A percentile compares a stretch with the other conserved stretches of the same genome.
phyloP scores from a whole-genome alignment of 2,329 filamentous ascomycete genomes.

The Colletotrichum paranaense region DNA sequence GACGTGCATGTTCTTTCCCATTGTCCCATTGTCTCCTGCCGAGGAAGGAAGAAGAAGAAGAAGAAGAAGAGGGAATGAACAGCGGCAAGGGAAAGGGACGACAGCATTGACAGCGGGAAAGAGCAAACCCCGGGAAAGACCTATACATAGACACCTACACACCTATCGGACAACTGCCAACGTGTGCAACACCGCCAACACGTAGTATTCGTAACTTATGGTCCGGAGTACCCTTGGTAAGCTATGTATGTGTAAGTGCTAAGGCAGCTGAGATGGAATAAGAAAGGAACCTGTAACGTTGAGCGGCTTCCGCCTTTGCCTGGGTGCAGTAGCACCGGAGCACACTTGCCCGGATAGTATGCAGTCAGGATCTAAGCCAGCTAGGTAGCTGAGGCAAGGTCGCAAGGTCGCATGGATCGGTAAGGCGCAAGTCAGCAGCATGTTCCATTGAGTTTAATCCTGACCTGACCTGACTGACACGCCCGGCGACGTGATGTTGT shows the following conservation, averaged over 20 bases:
- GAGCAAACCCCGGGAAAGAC: not conserved
- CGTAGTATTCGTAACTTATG: not conserved
- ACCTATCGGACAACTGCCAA: too few relatives aligned
- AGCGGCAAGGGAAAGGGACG: not conserved
- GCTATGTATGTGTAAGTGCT: not conserved
- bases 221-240: not conserved
- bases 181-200: too few relatives aligned
- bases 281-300: conserved; percentile 15
- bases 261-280: conserved; percentile 4
- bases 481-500: not conserved
- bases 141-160: too few relatives aligned
- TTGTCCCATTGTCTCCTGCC: too few relatives aligned
- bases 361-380: conserved; percentile 1
- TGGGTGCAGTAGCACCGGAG: not conserved
- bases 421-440: not conserved
- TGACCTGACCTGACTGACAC: too few relatives aligned
- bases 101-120: not conserved
- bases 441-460: not conserved
- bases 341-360: not conserved
- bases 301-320: not conserved
- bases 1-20: too few relatives aligned
- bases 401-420: not conserved
- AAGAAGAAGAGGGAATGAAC: not conserved
- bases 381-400: not conserved
- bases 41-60: not conserved